Percentiles rank a stretch among this genome's conserved stretches.
Conservation (phyloP, 2,329 filamentous ascomycete genomes). For the Rhynchosporium agropyri region DNA sequence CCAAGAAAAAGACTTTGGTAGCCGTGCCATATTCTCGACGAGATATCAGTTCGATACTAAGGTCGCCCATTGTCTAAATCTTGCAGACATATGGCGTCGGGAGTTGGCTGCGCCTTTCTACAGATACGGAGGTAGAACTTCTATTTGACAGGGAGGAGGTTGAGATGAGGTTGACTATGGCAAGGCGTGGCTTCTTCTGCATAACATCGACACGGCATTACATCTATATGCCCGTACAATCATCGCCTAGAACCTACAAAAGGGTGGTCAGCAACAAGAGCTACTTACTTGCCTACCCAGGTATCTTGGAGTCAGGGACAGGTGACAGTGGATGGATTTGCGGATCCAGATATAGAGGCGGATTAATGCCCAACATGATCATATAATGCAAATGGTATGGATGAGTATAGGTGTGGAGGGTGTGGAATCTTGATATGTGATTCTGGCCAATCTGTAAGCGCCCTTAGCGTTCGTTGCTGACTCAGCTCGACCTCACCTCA, state of each 20-base stretch:
- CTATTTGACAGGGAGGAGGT: conserved; percentile 6
- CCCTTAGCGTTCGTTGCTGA: conserved; percentile 4
- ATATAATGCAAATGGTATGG: background rate
- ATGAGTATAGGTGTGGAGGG: background rate
- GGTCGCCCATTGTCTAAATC: conserved; percentile 4
- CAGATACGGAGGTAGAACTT: conserved; percentile 1
- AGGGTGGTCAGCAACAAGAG: background rate
- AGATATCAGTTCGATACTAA: too few relatives aligned
- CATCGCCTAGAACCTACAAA: too few relatives aligned
- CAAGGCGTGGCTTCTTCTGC: conserved; percentile 4
- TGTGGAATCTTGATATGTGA: background rate
- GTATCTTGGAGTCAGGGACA: background rate
- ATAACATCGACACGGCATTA: background rate
- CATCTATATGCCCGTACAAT: background rate
- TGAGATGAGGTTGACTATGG: background rate
- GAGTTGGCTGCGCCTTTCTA: background rate
- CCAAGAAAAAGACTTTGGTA: background rate
- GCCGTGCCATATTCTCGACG: too few relatives aligned
- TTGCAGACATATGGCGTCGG: conserved; percentile 1
- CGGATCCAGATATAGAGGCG: background rate
- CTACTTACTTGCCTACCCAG: background rate
- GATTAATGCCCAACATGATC: background rate
- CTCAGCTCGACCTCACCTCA: background rate
- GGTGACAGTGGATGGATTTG: too few relatives aligned
- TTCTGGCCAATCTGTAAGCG: background rate